These are phyloP conservation scores for Funneliformis geosporum DNA, from an alignment of 192 early-diverging fungal genomes.

Conservation along the genomic window DNA sequence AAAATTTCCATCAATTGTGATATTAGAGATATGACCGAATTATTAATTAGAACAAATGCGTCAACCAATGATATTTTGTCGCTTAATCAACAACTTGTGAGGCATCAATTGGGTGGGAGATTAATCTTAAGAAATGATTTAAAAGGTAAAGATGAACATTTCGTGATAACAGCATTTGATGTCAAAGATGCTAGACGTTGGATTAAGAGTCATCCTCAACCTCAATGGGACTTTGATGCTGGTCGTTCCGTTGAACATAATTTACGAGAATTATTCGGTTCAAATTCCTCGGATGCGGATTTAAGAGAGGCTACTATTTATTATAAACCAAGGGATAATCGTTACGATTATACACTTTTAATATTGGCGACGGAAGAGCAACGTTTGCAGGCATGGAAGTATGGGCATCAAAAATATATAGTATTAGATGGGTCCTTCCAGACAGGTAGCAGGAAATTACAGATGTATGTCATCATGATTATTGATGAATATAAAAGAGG, in stretches of 20 bases:
- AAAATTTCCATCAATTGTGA: background rate
- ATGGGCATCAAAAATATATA: constrained; percentile 11
- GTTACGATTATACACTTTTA: background rate
- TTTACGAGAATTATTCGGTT: background rate
- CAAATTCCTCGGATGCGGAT: background rate
- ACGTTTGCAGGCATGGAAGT: background rate
- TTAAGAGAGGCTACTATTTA: background rate
- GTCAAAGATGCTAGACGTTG: constrained; percentile 11
- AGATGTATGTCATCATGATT: background rate
- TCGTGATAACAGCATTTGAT: background rate
- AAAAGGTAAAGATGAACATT: background rate
- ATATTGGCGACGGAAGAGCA: background rate
- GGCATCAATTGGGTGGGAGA: background rate
- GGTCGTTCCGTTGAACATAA: background rate
- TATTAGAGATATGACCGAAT: constrained; percentile 5
- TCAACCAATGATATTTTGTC: constrained; percentile 19
- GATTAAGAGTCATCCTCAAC: background rate
- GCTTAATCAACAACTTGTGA: background rate
- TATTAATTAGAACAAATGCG: background rate
- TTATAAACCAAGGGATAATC: background rate
- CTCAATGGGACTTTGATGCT: background rate
- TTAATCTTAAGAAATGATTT: background rate
- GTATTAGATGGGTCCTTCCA: background rate
- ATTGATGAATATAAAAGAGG: background rate
- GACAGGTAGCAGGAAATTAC: background rate